These are phyloP conservation scores for Aschersonia sp. DNA, from an alignment of 2,329 filamentous ascomycete species.

Conservation along the genomic window DNA sequence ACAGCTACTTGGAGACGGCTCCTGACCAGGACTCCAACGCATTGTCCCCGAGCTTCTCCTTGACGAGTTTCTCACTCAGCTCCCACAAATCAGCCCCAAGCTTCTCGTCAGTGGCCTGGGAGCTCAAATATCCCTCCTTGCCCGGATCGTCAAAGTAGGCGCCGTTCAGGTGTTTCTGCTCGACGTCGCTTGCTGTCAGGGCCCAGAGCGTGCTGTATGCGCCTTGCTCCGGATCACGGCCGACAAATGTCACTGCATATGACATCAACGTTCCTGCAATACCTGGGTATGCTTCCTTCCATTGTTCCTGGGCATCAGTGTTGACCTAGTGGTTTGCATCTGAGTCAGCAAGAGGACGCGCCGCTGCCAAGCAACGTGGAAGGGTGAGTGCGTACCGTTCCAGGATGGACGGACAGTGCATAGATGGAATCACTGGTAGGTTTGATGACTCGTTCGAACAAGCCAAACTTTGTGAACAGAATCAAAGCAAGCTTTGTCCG, in stretches of 20 bases:
- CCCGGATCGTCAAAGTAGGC: constrained; percentile 25
- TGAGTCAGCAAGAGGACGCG: neutral
- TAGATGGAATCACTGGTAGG: constrained; percentile 24
- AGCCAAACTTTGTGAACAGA: constrained; percentile 24
- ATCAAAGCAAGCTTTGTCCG: constrained; percentile 28
- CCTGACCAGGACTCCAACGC: constrained; percentile 11
- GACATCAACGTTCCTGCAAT: constrained; percentile 22
- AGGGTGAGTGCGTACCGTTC: constrained; percentile 13
- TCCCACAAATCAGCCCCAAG: constrained; percentile 24
- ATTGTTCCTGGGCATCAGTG: constrained; percentile 28
- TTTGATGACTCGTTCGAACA: constrained; percentile 25
- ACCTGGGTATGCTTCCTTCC: constrained; percentile 28
- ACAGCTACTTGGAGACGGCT: neutral
- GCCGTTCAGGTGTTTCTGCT: constrained; percentile 26
- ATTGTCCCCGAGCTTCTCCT: constrained; percentile 23
- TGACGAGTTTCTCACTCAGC: constrained; percentile 21
- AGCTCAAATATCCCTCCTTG: constrained; percentile 20
- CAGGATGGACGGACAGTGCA: constrained; percentile 26
- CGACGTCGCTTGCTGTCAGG: constrained; percentile 22
- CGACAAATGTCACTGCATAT: constrained; percentile 16
- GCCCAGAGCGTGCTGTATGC: constrained; percentile 28
- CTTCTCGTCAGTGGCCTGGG: constrained; percentile 21
- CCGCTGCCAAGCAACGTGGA: too few species aligned
- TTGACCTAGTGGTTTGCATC: constrained; percentile 17
- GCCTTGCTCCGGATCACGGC: constrained; percentile 24